Conservation (phyloP, 179 eudicot genomes). For the Spergularia azorica region DNA sequence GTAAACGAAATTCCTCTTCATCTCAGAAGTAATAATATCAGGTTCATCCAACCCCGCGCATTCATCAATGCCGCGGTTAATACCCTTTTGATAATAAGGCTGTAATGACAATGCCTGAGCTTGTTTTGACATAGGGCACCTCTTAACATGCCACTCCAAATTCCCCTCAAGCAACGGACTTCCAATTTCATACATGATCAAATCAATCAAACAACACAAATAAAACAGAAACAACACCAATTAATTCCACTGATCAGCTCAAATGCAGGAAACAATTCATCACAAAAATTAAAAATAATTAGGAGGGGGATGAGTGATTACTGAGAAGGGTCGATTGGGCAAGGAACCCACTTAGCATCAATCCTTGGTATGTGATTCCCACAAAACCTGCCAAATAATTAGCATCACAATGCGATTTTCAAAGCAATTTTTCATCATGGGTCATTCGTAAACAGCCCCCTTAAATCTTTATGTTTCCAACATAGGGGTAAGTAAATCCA, state of each 20-base stretch:
- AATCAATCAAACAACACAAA: background rate
- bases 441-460: too few species aligned
- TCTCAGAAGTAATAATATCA: conserved; percentile 48
- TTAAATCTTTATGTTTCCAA: too few species aligned
- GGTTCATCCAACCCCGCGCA: conserved; percentile 16
- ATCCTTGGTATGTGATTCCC: conserved; percentile 73
- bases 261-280: background rate
- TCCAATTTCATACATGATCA: background rate
- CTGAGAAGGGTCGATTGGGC: conserved; percentile 92
- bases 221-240: too few species aligned
- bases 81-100: conserved; percentile 71
- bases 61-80: conserved; percentile 53
- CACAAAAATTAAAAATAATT: background rate
- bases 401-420: background rate
- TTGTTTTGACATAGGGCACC: conserved; percentile 78
- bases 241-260: background rate
- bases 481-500: too few species aligned
- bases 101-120: conserved; percentile 46
- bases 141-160: conserved; percentile 57
- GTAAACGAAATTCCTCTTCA: conserved; percentile 71
- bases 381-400: conserved; percentile 52
- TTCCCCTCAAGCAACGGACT: conserved; percentile 75
- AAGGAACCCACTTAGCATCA: conserved; percentile 58
- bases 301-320: conserved; percentile 20
- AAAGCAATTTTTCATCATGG: too few species aligned